A percentile compares a stretch with the other conserved stretches of the same genome.
phyloP scores from a whole-genome alignment of 148 eudicot species.

The Silene uniflora region DNA sequence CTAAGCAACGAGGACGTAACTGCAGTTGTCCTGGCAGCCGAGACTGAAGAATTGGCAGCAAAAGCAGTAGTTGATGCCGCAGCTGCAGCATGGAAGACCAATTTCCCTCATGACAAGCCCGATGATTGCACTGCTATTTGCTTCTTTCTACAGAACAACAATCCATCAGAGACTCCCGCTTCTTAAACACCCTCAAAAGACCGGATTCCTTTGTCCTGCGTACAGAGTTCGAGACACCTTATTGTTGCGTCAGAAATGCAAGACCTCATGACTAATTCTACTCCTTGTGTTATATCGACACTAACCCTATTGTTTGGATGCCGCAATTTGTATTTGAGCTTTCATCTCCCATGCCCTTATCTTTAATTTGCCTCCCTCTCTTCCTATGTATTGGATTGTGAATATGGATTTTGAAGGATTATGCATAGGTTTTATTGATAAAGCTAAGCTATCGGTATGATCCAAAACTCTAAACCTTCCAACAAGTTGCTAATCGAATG shows the following conservation, averaged over 20 bases:
- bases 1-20: slow-evolving; percentile 34
- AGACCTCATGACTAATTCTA: background rate
- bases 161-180: background rate
- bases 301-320: background rate
- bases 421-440: too few species aligned
- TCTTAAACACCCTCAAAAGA: background rate
- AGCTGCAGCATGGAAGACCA: slow-evolving; percentile 25
- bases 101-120: slow-evolving; percentile 9
- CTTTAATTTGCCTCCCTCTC: background rate
- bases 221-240: background rate
- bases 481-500: too few species aligned
- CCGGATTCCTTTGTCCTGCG: background rate
- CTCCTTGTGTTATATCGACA: slow-evolving; percentile 3
- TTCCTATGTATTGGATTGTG: background rate
- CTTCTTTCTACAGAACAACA: slow-evolving; percentile 24
- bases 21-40: slow-evolving; percentile 17
- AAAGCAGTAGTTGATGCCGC: slow-evolving; percentile 31
- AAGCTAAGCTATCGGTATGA: too few species aligned
- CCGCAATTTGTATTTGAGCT: slow-evolving; percentile 1
- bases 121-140: slow-evolving; percentile 39
- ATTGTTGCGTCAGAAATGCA: background rate
- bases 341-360: too few species aligned
- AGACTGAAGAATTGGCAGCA: slow-evolving; percentile 24
- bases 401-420: background rate
- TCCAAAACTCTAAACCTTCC: too few species aligned